These are phyloP conservation scores for Oenanthe sinensis DNA, from an alignment of 129 eudicot genomes.

Conservation along the genomic window DNA sequence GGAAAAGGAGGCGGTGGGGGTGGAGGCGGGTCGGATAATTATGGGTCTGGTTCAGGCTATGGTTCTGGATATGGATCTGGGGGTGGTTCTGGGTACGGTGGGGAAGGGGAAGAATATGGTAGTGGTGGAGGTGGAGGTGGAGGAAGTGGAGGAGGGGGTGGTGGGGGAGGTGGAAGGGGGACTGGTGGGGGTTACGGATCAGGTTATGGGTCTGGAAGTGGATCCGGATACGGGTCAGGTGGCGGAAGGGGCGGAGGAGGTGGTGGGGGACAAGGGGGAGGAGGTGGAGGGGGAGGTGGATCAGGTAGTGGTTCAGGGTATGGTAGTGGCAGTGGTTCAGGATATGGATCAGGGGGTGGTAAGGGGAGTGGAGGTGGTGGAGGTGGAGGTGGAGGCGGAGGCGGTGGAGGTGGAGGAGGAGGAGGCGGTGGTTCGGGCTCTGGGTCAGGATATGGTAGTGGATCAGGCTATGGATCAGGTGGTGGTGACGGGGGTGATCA, in stretches of 20 bases:
- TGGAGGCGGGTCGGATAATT: constrained; percentile 17
- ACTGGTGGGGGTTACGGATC: constrained; percentile 8
- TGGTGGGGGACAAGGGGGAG: constrained; percentile 3
- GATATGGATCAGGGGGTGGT: constrained; percentile 6
- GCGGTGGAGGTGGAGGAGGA: constrained; percentile 5
- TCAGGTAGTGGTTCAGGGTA: constrained; percentile 5
- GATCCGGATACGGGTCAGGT: constrained; percentile 9
- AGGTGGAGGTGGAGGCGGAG: neutral
- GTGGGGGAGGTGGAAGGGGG: constrained; percentile 9
- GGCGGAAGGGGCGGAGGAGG: neutral
- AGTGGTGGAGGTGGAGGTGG: constrained; percentile 13
- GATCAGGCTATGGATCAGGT: constrained; percentile 26
- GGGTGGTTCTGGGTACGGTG: neutral
- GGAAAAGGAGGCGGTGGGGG: constrained; percentile 46
- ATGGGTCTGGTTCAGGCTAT: constrained; percentile 28
- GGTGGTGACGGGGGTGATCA: constrained; percentile 34
- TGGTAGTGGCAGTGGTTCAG: constrained; percentile 7
- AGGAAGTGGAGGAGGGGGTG: constrained; percentile 9
- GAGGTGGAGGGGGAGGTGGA: neutral
- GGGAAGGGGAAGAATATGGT: constrained; percentile 14
- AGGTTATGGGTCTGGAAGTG: constrained; percentile 13
- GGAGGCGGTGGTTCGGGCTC: constrained; percentile 8
- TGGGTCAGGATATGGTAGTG: constrained; percentile 28
- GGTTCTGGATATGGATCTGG: constrained; percentile 28
- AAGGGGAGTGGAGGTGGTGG: neutral